Evolutionary conservation across 257 asterid species (phyloP), one percentile per base, ranked within the genome.

Genomic region (Paulownia fortunei): DNA sequence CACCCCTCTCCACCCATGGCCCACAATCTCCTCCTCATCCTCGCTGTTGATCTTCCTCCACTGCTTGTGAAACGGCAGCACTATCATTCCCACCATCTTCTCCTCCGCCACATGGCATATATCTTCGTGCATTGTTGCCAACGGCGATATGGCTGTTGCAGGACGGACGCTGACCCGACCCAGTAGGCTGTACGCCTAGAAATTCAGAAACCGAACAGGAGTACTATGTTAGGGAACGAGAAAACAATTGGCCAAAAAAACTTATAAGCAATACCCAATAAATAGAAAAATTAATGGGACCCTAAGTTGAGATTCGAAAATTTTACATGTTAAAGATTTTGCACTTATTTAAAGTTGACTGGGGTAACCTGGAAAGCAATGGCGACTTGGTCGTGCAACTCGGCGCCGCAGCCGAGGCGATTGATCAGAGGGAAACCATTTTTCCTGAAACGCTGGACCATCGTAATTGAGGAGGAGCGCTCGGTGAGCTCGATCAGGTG

Each of bases 401-500:
- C 75, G 15, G 52, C 4, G 2, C 79, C 62, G 18, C 77, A 41
- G 26, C 84, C 70, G 69, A 82, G 78, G 72, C 90, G 86, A 46
- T 75, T 59, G 56, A 89, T 72, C 72, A 73, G 74, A 1, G 92
- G 88, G 12, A 86, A 46, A 0, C 94, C 89, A 0, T 87, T 85
- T 16, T 79, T 74, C 15, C 82, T 69, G 49, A 77, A 56, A 0
- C 86, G 87, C 5, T 69, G 95, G 58, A 83, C 85, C 89, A 84
- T 82, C 0, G 76, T 3, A 6, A 87, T 89, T 1, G 97, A 87
- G 0, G 97, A 91, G 46, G 93, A 80, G 2, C 90, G 88, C 41
- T 86, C 91, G 15, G 90, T 87, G 81, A 91, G 84, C 15, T 87
- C 90, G 2, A 87, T 73, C 0, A 91, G 84, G 72, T 86, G 88